Base-by-base conservation (phyloP, 208 protist species). In the Acanthamoeba divionensis region DNA sequence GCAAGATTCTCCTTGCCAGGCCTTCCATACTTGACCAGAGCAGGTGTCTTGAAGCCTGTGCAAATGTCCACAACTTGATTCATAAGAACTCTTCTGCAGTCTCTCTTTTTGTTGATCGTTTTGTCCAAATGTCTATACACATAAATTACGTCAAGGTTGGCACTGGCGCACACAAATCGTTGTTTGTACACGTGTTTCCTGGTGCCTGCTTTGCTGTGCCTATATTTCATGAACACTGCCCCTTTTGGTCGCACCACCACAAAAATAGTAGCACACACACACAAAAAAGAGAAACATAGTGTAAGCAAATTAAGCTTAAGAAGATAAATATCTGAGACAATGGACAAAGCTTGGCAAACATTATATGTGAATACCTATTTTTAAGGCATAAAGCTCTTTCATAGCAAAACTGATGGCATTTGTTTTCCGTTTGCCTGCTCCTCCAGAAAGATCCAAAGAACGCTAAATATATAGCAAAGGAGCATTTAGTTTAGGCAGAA, bases 41-140 rank as follows among this genome's bases (percentile, higher is more conserved):
- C 31, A 6, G 67, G 67, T 24, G 67, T 77, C 67, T 77, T 77
- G 67, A 77, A 77, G 67, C 67, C 67, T 29, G 47, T 77, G 67
- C 67, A 77, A 29, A 77, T 77, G 67, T 77, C 67, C 67, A 77
- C 67, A 5, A 77, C 67, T 47, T 73, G 65, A 33, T 0, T n/a
- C 0, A 33, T 15, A 0, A 26, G 3, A 4, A 1, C 31, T 9
- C 26, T 0, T 38, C 67, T 38, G 67, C 67, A 52, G 67, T 77
- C 67, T 47, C 54, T 77, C 67, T 77, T 77, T 38, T n/a, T 18
- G 44, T 77, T 77, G 31, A 77, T 18, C 67, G 67, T 55, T 50
- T 47, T 38, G 36, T 77, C 67, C 44, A 77, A n/a, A 47, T 77
- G 31, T 38, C 67, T 38, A 24, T 52, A 77, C 44, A 77, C 67